Conservation (phyloP, 2,329 filamentous ascomycete species). For the Dendryphion nanum region DNA sequence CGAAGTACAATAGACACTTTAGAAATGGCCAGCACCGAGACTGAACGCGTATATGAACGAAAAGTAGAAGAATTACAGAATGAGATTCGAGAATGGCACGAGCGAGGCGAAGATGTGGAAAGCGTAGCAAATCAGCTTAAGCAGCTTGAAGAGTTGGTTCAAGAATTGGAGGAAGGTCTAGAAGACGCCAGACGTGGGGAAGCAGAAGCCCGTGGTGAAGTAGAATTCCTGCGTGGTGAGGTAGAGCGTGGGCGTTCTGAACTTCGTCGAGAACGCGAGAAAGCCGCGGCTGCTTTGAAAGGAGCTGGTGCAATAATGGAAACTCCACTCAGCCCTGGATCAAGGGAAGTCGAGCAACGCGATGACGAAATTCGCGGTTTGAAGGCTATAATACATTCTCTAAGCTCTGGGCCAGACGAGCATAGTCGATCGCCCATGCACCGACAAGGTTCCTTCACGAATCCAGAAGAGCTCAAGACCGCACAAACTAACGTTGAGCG, state of each 20-base stretch:
- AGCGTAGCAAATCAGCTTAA: conserved; percentile 88
- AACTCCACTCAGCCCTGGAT: conserved; percentile 40
- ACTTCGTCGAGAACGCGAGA: conserved; percentile 82
- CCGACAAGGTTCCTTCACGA: conserved; percentile 24
- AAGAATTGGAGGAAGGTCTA: conserved; percentile 92
- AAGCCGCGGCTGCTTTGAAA: conserved; percentile 63
- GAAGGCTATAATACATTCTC: conserved; percentile 95
- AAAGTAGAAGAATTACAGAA: conserved; percentile 82
- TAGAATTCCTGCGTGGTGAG: conserved; percentile 91
- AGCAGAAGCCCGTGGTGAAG: conserved; percentile 91
- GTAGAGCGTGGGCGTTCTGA: conserved; percentile 90
- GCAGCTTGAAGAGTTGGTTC: conserved; percentile 92
- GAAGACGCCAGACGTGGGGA: conserved; percentile 93
- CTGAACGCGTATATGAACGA: conserved; percentile 92
- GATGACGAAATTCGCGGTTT: conserved; percentile 96
- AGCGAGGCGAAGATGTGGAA: conserved; percentile 84
- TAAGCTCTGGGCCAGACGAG: conserved; percentile 69
- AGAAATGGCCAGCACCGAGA: conserved; percentile 93
- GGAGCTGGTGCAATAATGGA: conserved; percentile 50
- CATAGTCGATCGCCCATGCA: conserved; percentile 31
- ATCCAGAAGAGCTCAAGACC: conserved; percentile 51
- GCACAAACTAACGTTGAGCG: conserved; percentile 64
- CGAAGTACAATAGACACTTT: conserved; percentile 94
- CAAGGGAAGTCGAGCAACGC: conserved; percentile 84
- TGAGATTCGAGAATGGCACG: conserved; percentile 79